Evolutionary conservation across 179 eudicot species (phyloP).

Genomic region (Camellia oleifera): DNA sequence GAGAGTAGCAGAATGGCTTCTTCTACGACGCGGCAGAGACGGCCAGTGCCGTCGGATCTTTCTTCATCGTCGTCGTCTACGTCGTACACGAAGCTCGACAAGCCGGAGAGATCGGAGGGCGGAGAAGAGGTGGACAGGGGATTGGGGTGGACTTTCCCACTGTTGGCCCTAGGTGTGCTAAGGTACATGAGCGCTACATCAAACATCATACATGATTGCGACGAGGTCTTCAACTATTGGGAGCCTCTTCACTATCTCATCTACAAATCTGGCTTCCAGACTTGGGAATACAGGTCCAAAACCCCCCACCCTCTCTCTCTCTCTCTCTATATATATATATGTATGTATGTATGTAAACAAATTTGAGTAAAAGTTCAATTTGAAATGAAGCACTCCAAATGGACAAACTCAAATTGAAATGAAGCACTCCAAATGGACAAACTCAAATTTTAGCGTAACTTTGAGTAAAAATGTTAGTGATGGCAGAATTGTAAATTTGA

Average conservation of each 20-base stretch:
- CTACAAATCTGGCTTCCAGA: slow-evolving; percentile 87
- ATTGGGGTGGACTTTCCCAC: slow-evolving; percentile 62
- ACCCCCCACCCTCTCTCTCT: not conserved
- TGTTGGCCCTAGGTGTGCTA: slow-evolving; percentile 62
- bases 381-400: no score
- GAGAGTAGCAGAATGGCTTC: slow-evolving; percentile 41
- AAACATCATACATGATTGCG: slow-evolving; percentile 95
- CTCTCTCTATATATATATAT: not conserved
- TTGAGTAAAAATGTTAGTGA: no score
- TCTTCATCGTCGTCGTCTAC: slow-evolving; percentile 36
- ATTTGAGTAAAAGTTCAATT: not conserved
- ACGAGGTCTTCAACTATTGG: slow-evolving; percentile 98
- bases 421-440: no score
- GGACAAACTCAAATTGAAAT: no score
- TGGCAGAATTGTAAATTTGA: no score
- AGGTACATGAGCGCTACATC: slow-evolving; percentile 89
- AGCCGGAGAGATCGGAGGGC: slow-evolving; percentile 38
- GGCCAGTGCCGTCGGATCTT: slow-evolving; percentile 37
- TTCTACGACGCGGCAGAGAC: slow-evolving; percentile 53
- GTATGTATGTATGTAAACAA: not conserved
- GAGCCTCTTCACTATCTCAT: slow-evolving; percentile 90
- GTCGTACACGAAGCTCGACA: slow-evolving; percentile 59
- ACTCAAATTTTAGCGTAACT: no score
- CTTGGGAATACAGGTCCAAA: slow-evolving; percentile 93
- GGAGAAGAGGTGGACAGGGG: slow-evolving; percentile 33